phyloP scores from a whole-genome alignment of 2,329 filamentous ascomycete genomes.

The Didymella keratinophila region DNA sequence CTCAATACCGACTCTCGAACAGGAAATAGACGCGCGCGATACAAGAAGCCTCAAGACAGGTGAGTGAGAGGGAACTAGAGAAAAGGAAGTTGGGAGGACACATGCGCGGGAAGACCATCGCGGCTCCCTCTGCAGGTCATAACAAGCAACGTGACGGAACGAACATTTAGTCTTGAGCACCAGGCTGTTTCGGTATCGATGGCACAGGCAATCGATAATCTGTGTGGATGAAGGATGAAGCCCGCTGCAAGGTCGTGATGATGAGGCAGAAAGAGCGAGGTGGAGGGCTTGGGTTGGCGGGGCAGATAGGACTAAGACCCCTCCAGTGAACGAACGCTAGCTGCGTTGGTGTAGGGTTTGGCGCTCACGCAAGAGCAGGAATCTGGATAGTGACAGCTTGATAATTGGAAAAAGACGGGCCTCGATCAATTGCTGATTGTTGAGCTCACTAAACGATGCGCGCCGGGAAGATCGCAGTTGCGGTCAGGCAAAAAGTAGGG shows the following conservation, averaged over 20 bases:
- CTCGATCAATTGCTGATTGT: constrained; percentile 3
- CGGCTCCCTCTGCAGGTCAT: constrained; percentile 40
- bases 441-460: constrained; percentile 8
- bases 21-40: constrained; percentile 36
- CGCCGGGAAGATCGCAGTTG: constrained; percentile 5
- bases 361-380: constrained; percentile 28
- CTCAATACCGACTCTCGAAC: constrained; percentile 50
- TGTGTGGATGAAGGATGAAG: constrained; percentile 25
- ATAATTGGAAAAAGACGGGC: neutral
- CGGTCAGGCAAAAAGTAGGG: constrained; percentile 13
- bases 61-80: constrained; percentile 27
- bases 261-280: constrained; percentile 37
- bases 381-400: constrained; percentile 13
- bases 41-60: constrained; percentile 39
- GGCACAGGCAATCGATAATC: constrained; percentile 35
- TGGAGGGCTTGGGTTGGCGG: constrained; percentile 37
- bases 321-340: constrained; percentile 46
- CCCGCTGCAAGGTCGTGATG: constrained; percentile 30
- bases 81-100: constrained; percentile 31
- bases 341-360: constrained; percentile 30
- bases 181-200: constrained; percentile 35
- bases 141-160: constrained; percentile 50
- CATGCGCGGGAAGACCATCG: constrained; percentile 39
- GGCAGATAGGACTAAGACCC: constrained; percentile 43
- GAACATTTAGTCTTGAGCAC: constrained; percentile 50